Percentiles rank a stretch among this genome's conserved stretches.
phyloP scores from a whole-genome alignment of 768 basidiomycete species.

The Trametes maxima region DNA sequence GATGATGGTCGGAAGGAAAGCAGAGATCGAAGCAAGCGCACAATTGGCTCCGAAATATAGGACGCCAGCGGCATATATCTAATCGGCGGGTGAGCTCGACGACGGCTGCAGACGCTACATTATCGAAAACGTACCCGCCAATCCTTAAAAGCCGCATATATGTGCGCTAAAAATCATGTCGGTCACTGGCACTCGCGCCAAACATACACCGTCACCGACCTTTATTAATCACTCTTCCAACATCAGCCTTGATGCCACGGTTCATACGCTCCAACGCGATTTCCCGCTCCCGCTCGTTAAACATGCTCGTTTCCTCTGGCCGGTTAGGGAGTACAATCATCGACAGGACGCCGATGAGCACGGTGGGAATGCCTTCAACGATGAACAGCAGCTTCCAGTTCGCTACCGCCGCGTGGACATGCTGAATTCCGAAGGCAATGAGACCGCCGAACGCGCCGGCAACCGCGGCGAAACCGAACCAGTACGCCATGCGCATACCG shows the following conservation, averaged over 20 bases:
- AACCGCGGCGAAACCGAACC: constrained; percentile 84
- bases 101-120: neutral
- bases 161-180: constrained; percentile 62
- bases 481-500: constrained; percentile 75
- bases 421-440: constrained; percentile 78
- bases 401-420: constrained; percentile 49
- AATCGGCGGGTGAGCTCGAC: neutral
- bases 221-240: constrained; percentile 64
- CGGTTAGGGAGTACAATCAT: constrained; percentile 64
- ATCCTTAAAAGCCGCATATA: constrained; percentile 63
- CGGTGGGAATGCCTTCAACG: constrained; percentile 71
- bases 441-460: constrained; percentile 87
- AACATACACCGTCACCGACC: constrained; percentile 37
- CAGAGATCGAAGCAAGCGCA: constrained; percentile 76
- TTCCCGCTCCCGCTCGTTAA: constrained; percentile 53
- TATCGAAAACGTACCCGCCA: constrained; percentile 47
- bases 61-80: constrained; percentile 68
- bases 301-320: constrained; percentile 66
- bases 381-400: constrained; percentile 73
- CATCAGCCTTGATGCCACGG: constrained; percentile 65
- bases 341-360: constrained; percentile 61
- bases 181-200: neutral
- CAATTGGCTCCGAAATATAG: constrained; percentile 81
- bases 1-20: constrained; percentile 84
- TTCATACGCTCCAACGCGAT: constrained; percentile 71